A percentile compares a stretch with the other conserved stretches of the same genome.
These are phyloP conservation scores for Fusarium sp. DNA, from an alignment of 2,329 filamentous ascomycete genomes.

Conservation along the genomic window DNA sequence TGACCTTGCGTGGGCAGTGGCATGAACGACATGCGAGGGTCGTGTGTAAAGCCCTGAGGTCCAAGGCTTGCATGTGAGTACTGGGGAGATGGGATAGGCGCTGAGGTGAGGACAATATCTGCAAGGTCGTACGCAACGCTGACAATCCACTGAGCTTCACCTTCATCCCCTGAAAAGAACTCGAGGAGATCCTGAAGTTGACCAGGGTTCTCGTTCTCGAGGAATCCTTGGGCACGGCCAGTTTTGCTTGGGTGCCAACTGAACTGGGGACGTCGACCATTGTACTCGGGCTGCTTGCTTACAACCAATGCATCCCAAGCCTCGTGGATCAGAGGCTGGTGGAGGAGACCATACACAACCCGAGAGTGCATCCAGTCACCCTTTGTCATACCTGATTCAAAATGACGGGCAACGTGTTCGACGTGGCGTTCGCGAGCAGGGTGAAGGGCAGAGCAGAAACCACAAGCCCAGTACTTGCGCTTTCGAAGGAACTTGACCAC, in stretches of 20 bases:
- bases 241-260: slow-evolving; percentile 72
- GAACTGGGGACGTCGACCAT: slow-evolving; percentile 68
- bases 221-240: slow-evolving; percentile 68
- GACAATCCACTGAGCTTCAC: slow-evolving; percentile 69
- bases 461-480: slow-evolving; percentile 76
- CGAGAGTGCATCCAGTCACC: slow-evolving; percentile 77
- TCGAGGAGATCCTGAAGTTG: slow-evolving; percentile 75
- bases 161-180: slow-evolving; percentile 70
- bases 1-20: slow-evolving; percentile 52
- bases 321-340: slow-evolving; percentile 72
- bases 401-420: slow-evolving; percentile 76
- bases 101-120: slow-evolving; percentile 58
- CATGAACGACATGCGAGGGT: slow-evolving; percentile 51
- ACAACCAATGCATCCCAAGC: slow-evolving; percentile 71
- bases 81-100: slow-evolving; percentile 51
- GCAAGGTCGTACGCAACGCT: slow-evolving; percentile 70
- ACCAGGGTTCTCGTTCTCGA: slow-evolving; percentile 73
- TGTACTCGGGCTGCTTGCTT: slow-evolving; percentile 68
- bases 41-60: slow-evolving; percentile 47
- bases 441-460: slow-evolving; percentile 74
- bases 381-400: slow-evolving; percentile 73
- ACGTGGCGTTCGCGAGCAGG: slow-evolving; percentile 75
- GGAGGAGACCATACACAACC: slow-evolving; percentile 75
- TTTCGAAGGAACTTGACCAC: slow-evolving; percentile 73
- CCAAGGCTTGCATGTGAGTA: slow-evolving; percentile 49